Evolutionary conservation across 345 rosid genomes (phyloP).

Genomic region (Eucalyptus regnans): DNA sequence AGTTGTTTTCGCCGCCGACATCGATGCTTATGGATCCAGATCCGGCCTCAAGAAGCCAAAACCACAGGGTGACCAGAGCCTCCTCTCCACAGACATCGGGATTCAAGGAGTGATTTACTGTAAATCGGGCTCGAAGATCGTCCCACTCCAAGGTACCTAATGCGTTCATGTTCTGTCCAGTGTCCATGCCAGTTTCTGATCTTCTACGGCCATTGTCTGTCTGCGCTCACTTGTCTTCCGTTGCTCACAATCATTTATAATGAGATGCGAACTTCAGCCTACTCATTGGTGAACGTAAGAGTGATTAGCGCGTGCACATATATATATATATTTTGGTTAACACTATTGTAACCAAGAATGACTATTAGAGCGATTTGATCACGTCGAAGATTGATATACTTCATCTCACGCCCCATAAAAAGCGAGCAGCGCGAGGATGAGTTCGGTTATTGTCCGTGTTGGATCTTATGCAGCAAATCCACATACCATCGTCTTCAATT

Average conservation of each 20-base stretch:
- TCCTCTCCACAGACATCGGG: conserved; percentile 29
- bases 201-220: not conserved
- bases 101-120: conserved; percentile 58
- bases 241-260: not conserved
- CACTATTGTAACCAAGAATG: not conserved
- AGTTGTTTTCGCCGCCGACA: not conserved
- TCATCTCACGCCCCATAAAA: not conserved
- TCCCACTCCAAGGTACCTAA: conserved; percentile 39
- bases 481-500: not conserved
- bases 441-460: not conserved
- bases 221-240: not conserved
- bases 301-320: accelerated
- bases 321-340: not conserved
- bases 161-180: not conserved
- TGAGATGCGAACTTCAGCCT: not conserved
- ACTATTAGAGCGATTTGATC: not conserved
- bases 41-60: not conserved
- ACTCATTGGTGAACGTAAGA: not conserved
- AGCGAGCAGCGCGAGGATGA: not conserved
- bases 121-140: conserved; percentile 18
- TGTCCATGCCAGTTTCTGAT: not conserved
- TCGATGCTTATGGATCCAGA: not conserved
- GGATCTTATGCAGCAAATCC: not conserved
- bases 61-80: not conserved
- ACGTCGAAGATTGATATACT: not conserved